Evolutionary conservation across 2,329 filamentous ascomycete species (phyloP).

Genomic region (Neonectria hederae): DNA sequence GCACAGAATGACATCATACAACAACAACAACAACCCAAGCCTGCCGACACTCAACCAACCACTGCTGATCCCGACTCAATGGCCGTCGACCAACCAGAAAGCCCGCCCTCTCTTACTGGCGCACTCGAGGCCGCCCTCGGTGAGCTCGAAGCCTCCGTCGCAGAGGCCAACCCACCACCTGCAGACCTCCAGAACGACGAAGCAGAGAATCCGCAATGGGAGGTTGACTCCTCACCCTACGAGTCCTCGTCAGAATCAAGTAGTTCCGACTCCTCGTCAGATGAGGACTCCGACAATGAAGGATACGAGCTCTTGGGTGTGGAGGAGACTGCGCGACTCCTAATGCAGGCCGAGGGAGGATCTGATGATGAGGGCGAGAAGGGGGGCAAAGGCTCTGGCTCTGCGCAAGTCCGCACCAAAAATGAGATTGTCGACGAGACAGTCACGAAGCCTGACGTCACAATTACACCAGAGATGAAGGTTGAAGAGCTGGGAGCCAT

Average conservation of each 20-base stretch:
- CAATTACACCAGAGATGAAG: slow-evolving; percentile 79
- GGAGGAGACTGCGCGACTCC: slow-evolving; percentile 82
- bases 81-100: slow-evolving; percentile 49
- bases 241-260: slow-evolving; percentile 71
- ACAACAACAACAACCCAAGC: slow-evolving; percentile 19
- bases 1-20: slow-evolving; percentile 4
- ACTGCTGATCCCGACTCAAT: slow-evolving; percentile 46
- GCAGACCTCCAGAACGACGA: slow-evolving; percentile 46
- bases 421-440: slow-evolving; percentile 77
- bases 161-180: slow-evolving; percentile 23
- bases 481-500: slow-evolving; percentile 80
- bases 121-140: slow-evolving; percentile 57
- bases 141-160: slow-evolving; percentile 43
- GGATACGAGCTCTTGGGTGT: slow-evolving; percentile 79
- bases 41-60: slow-evolving; percentile 13
- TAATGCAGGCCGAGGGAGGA: slow-evolving; percentile 84
- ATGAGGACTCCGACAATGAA: slow-evolving; percentile 67
- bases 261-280: slow-evolving; percentile 68
- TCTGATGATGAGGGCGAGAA: slow-evolving; percentile 79
- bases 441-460: slow-evolving; percentile 79
- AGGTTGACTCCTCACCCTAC: slow-evolving; percentile 80
- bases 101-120: slow-evolving; percentile 51
- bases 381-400: slow-evolving; percentile 50
- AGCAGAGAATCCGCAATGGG: slow-evolving; percentile 78
- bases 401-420: slow-evolving; percentile 74